Conservation (phyloP, 1,284 basidiomycete genomes). For the Veloboletus limbatus region DNA sequence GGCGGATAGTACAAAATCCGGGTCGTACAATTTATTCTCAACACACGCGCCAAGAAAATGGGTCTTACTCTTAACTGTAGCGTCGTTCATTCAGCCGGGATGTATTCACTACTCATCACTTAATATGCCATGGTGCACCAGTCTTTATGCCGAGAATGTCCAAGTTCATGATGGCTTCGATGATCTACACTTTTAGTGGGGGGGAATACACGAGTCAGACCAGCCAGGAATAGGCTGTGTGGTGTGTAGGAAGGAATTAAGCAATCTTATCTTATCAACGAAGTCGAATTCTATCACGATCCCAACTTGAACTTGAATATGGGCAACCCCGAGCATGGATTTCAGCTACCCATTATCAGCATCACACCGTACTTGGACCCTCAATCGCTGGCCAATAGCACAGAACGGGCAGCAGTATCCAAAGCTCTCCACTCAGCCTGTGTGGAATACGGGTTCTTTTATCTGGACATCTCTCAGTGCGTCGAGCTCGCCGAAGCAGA, state of each 20-base stretch:
- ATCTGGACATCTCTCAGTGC: constrained; percentile 66
- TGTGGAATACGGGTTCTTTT: constrained; percentile 82
- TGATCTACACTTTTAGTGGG: not conserved
- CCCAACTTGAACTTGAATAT: constrained; percentile 17
- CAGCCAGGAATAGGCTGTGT: not conserved
- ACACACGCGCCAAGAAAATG: constrained; percentile 35
- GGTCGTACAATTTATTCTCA: constrained; percentile 61
- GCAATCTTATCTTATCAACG: constrained; percentile 29
- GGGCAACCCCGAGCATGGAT: constrained; percentile 3
- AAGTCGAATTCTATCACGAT: too few species aligned
- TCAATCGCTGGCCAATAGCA: constrained; percentile 7
- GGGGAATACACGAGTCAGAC: not conserved
- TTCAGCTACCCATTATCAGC: constrained; percentile 45
- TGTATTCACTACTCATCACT: constrained; percentile 24
- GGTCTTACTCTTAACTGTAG: constrained; percentile 25
- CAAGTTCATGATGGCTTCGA: not conserved
- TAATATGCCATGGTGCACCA: constrained; percentile 19
- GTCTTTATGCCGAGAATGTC: not conserved
- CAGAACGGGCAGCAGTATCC: constrained; percentile 42
- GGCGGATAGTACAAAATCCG: constrained; percentile 40
- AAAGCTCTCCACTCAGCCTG: constrained; percentile 71
- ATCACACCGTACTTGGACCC: constrained; percentile 53
- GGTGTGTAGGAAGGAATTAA: not conserved
- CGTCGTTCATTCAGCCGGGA: constrained; percentile 9
- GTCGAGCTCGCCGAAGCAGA: constrained; percentile 58